phyloP scores from a whole-genome alignment of 2,329 filamentous ascomycete genomes.

The Sporothrix variecibatus region DNA sequence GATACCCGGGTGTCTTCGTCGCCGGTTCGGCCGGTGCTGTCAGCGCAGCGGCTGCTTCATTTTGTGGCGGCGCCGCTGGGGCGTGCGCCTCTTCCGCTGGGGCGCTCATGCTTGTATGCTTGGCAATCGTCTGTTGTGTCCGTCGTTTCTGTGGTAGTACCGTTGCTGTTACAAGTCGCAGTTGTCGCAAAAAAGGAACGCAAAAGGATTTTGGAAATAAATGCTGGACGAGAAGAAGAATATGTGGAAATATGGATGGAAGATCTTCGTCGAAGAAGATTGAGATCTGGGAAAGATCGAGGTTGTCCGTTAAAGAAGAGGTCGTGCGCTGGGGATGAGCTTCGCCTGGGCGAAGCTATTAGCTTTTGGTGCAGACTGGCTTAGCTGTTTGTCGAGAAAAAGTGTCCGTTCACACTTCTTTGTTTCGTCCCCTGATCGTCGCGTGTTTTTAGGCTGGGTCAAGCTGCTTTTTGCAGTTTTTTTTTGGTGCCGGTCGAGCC shows the following conservation, averaged over 20 bases:
- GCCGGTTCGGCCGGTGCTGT: background rate
- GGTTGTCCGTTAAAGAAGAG: background rate
- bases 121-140: background rate
- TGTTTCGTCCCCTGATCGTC: conserved; percentile 7
- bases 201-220: background rate
- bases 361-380: background rate
- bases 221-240: background rate
- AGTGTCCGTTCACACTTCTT: background rate
- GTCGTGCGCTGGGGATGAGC: background rate
- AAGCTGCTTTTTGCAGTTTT: background rate
- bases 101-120: background rate
- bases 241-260: background rate
- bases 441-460: background rate
- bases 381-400: background rate
- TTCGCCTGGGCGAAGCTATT: background rate
- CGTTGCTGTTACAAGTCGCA: background rate
- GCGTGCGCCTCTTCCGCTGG: background rate
- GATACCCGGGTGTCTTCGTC: background rate
- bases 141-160: background rate
- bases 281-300: background rate
- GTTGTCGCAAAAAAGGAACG: too few species aligned
- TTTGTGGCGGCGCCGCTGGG: background rate
- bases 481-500: background rate
- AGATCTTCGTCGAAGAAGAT: background rate
- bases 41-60: background rate